Percentiles rank a stretch among this genome's conserved stretches.
Evolutionary conservation across 495 filamentous ascomycete genomes (phyloP).

Genomic region (Xylaria cubensis): DNA sequence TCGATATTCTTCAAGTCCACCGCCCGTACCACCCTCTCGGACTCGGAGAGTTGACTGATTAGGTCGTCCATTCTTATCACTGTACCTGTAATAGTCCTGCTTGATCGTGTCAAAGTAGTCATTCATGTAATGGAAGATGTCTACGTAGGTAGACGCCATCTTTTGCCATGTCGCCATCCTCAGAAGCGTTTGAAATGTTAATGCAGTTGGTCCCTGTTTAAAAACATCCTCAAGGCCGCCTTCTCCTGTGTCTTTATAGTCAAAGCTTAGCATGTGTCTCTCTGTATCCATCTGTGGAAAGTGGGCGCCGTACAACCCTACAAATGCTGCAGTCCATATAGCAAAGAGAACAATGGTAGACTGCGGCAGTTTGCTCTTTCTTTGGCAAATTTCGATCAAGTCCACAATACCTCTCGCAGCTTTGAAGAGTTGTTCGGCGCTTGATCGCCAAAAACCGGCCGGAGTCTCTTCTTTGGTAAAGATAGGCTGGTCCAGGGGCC

Average conservation of each 20-base stretch:
- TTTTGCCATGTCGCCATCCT: slow-evolving; percentile 71
- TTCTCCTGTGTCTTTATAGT: slow-evolving; percentile 36
- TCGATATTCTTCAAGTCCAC: slow-evolving; percentile 76
- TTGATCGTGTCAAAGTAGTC: slow-evolving; percentile 70
- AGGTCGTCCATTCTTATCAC: slow-evolving; percentile 34
- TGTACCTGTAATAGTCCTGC: slow-evolving; percentile 58
- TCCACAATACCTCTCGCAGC: slow-evolving; percentile 78
- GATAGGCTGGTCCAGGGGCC: slow-evolving; percentile 74
- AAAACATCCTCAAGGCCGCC: slow-evolving; percentile 43
- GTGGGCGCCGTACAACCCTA: slow-evolving; percentile 71
- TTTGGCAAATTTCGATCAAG: slow-evolving; percentile 72
- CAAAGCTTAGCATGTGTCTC: slow-evolving; percentile 59
- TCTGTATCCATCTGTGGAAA: slow-evolving; percentile 82
- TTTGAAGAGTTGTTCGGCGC: slow-evolving; percentile 74
- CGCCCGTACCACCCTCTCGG: slow-evolving; percentile 59
- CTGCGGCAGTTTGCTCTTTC: slow-evolving; percentile 72
- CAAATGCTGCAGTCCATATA: slow-evolving; percentile 79
- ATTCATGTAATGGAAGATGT: slow-evolving; percentile 70
- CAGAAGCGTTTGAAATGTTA: slow-evolving; percentile 50
- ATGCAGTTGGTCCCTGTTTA: slow-evolving; percentile 46
- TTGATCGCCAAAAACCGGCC: slow-evolving; percentile 73
- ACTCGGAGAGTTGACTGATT: slow-evolving; percentile 36
- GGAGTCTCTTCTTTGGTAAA: slow-evolving; percentile 64
- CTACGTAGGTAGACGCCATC: slow-evolving; percentile 75
- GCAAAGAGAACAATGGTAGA: slow-evolving; percentile 83